phyloP scores from a whole-genome alignment of 1,284 basidiomycete species.

The Rhodotorula sp. region DNA sequence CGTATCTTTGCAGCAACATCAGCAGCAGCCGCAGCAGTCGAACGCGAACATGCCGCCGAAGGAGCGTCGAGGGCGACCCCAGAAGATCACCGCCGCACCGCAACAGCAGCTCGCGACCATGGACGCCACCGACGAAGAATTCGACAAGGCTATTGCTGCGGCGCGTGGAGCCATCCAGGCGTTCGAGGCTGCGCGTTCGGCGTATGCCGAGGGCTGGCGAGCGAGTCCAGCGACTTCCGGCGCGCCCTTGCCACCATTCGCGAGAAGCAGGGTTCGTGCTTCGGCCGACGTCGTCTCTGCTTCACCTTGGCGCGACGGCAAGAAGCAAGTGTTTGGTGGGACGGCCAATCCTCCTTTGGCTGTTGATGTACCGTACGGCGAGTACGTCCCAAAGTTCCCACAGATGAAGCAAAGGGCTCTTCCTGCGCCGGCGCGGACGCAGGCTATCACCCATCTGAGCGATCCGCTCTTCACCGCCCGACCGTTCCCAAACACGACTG shows the following conservation, averaged over 20 bases:
- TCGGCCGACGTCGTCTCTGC: not conserved
- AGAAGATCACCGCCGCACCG: not conserved
- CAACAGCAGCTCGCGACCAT: not conserved
- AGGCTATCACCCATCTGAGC: too few relatives aligned
- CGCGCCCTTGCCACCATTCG: not conserved
- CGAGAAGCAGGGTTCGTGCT: not conserved
- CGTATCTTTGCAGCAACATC: too few relatives aligned
- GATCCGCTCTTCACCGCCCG: slow-evolving; percentile 1
- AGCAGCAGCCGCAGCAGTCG: too few relatives aligned
- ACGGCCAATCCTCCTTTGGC: not conserved
- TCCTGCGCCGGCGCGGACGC: too few relatives aligned
- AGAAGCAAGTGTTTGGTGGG: not conserved
- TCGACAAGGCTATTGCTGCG: not conserved
- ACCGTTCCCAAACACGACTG: not conserved
- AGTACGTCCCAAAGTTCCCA: not conserved
- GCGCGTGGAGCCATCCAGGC: not conserved
- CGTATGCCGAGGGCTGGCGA: not conserved
- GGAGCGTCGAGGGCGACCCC: too few relatives aligned
- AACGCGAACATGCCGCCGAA: too few relatives aligned
- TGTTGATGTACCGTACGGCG: not conserved
- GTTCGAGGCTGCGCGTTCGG: not conserved
- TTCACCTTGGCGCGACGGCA: not conserved
- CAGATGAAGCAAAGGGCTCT: too few relatives aligned
- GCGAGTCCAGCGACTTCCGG: too few relatives aligned
- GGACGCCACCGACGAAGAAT: not conserved